Evolutionary conservation across 768 basidiomycete genomes (phyloP).

Genomic region (Mycena capillaripes): DNA sequence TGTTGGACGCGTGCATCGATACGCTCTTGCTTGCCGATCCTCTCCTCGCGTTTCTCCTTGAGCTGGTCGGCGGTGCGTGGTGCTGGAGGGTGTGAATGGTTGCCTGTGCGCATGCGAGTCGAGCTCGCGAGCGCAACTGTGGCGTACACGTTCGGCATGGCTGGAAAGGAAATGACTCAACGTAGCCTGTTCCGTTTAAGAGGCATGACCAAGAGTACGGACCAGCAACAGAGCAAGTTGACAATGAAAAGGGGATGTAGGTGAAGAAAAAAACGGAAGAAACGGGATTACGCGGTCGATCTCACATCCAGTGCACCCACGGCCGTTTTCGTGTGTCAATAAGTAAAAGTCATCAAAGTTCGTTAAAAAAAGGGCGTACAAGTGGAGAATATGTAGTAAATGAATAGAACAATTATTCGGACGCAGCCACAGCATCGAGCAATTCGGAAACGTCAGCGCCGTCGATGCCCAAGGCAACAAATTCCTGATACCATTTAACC

Average conservation of each 20-base stretch:
- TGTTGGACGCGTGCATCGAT: neutral
- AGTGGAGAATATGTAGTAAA: too few relatives aligned
- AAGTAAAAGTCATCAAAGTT: too few relatives aligned
- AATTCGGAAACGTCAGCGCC: neutral
- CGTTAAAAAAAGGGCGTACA: too few relatives aligned
- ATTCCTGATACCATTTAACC: conserved; percentile 8
- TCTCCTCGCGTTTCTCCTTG: neutral
- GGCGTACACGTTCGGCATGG: neutral
- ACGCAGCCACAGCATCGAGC: neutral
- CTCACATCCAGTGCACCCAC: too few relatives aligned
- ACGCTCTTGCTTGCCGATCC: neutral
- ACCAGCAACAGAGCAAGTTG: too few relatives aligned
- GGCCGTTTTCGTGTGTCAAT: too few relatives aligned
- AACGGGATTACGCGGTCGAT: too few relatives aligned
- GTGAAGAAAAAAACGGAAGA: too few relatives aligned
- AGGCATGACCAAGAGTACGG: neutral
- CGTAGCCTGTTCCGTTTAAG: neutral
- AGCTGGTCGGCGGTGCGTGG: conserved; percentile 1
- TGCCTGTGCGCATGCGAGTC: conserved; percentile 4
- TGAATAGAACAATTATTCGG: too few relatives aligned
- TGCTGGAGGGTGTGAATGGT: too few relatives aligned
- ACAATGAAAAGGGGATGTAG: too few relatives aligned
- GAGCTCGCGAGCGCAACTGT: neutral
- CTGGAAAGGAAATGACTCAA: neutral
- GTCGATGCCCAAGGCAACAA: neutral